These are phyloP conservation scores for Astrocystis sublimbata DNA, from an alignment of 495 filamentous ascomycete species.

Conservation along the genomic window DNA sequence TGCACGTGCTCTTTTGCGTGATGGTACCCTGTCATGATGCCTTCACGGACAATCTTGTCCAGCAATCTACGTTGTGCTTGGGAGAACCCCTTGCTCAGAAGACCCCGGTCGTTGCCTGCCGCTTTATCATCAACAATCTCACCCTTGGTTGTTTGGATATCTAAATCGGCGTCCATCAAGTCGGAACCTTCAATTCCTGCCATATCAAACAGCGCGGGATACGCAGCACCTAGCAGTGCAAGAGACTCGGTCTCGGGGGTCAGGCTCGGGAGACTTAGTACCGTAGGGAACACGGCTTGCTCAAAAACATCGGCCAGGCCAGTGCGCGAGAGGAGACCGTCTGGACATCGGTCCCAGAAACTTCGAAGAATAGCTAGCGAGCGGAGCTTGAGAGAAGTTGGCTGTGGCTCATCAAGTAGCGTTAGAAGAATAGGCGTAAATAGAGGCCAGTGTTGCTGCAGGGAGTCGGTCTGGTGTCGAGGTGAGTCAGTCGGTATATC, in stretches of 20 bases:
- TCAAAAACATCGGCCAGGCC: slow-evolving; percentile 80
- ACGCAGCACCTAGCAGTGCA: slow-evolving; percentile 64
- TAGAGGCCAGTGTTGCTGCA: slow-evolving; percentile 65
- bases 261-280: slow-evolving; percentile 74
- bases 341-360: slow-evolving; percentile 62
- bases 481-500: slow-evolving; percentile 10
- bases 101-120: background rate
- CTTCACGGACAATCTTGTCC: slow-evolving; percentile 57
- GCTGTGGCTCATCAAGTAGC: slow-evolving; percentile 69
- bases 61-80: slow-evolving; percentile 39
- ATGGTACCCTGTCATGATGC: slow-evolving; percentile 55
- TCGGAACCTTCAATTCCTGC: slow-evolving; percentile 43
- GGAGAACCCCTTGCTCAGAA: slow-evolving; percentile 15
- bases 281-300: slow-evolving; percentile 70
- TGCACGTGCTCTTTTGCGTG: slow-evolving; percentile 52
- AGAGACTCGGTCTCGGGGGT: slow-evolving; percentile 73
- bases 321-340: slow-evolving; percentile 62
- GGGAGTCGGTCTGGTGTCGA: slow-evolving; percentile 16
- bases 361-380: slow-evolving; percentile 56
- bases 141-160: slow-evolving; percentile 10
- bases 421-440: slow-evolving; percentile 81
- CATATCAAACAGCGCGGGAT: slow-evolving; percentile 64
- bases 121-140: background rate
- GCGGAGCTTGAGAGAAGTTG: slow-evolving; percentile 49
- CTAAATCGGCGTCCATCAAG: background rate